These are phyloP conservation scores for Wakefieldia striispora DNA, from an alignment of 768 basidiomycete genomes.

Conservation along the genomic window DNA sequence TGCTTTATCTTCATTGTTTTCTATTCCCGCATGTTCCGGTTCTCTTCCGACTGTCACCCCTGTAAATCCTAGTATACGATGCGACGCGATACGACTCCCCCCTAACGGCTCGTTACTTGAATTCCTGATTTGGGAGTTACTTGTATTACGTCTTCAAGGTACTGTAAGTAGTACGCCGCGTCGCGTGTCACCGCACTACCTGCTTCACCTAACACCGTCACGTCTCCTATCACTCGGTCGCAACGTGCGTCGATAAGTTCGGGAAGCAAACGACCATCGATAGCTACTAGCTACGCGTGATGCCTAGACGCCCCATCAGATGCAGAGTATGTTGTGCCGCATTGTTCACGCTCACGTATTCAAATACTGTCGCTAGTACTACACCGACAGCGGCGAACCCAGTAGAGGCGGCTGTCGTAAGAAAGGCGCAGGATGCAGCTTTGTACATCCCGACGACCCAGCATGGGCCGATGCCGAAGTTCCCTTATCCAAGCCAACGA, in stretches of 20 bases:
- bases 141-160: no score
- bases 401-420: constrained; percentile 26
- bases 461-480: constrained; percentile 21
- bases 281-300: constrained; percentile 8
- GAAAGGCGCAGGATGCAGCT: constrained; percentile 22
- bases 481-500: constrained; percentile 6
- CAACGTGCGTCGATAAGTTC: constrained; percentile 2
- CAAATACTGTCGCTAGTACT: constrained; percentile 20
- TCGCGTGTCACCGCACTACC: constrained; percentile 1
- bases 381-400: constrained; percentile 30
- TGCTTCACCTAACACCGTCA: no score
- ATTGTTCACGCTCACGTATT: constrained; percentile 4
- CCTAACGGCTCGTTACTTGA: constrained; percentile 13
- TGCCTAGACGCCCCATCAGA: constrained; percentile 23
- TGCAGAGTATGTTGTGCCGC: constrained; percentile 23
- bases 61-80: constrained; percentile 18
- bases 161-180: background rate
- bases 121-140: background rate
- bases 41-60: constrained; percentile 5
- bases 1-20: constrained; percentile 18
- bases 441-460: constrained; percentile 31
- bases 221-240: background rate
- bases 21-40: constrained; percentile 7
- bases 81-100: constrained; percentile 28
- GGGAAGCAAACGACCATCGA: background rate